These are phyloP conservation scores for Lobosporangium transversale DNA, from an alignment of 192 early-diverging fungal species.

Conservation along the genomic window DNA sequence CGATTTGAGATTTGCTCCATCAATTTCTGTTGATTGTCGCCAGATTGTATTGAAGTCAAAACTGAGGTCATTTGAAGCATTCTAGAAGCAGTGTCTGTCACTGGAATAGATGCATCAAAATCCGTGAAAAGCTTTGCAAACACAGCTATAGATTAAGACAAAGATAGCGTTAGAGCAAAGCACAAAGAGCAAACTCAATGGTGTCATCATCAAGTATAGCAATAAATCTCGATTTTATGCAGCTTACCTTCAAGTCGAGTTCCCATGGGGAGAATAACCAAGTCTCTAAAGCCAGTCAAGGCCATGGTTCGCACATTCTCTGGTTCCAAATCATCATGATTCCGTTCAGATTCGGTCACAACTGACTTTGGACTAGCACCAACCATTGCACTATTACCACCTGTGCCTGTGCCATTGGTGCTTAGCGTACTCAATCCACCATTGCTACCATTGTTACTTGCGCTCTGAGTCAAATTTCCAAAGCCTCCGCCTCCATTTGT, in stretches of 20 bases:
- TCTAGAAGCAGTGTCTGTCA: conserved; percentile 70
- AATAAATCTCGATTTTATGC: background rate
- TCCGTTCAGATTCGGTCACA: conserved; percentile 20
- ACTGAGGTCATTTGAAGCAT: conserved; percentile 80
- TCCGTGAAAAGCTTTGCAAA: conserved; percentile 71
- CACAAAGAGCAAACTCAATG: too few relatives aligned
- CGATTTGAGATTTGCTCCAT: conserved; percentile 63
- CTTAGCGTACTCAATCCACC: conserved; percentile 4
- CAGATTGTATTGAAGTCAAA: conserved; percentile 62
- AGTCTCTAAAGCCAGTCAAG: conserved; percentile 71
- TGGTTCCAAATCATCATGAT: conserved; percentile 50
- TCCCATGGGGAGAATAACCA: conserved; percentile 70
- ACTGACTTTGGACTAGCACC: conserved; percentile 25
- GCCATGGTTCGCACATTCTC: conserved; percentile 72
- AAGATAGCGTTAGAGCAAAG: too few relatives aligned
- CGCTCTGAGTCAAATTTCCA: background rate
- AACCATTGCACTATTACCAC: background rate
- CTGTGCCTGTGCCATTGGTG: conserved; percentile 7
- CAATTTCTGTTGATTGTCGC: conserved; percentile 56
- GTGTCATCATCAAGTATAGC: too few relatives aligned
- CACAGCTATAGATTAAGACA: conserved; percentile 55
- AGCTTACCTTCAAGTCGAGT: conserved; percentile 70
- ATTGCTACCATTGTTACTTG: background rate
- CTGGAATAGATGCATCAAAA: conserved; percentile 70
- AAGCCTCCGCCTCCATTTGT: conserved; percentile 17